Evolutionary conservation across 2,329 filamentous ascomycete species (phyloP).

Genomic region (Xylaria sp.): DNA sequence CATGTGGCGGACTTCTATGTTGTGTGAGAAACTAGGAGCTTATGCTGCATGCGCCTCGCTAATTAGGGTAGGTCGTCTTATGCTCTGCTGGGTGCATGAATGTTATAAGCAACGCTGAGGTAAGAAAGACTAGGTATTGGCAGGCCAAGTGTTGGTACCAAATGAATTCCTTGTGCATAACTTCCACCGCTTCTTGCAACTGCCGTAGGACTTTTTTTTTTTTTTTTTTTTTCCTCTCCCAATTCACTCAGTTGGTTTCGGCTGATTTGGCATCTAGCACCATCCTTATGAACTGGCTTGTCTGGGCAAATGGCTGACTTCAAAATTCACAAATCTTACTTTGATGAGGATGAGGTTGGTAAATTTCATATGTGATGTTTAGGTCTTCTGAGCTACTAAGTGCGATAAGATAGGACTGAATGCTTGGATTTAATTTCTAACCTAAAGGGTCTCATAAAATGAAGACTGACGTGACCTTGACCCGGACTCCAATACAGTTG

Average conservation of each 20-base stretch:
- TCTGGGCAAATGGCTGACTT: neutral
- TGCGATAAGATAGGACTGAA: conserved; percentile 1
- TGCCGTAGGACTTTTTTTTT: neutral
- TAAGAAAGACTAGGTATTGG: conserved; percentile 8
- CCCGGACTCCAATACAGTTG: conserved; percentile 21
- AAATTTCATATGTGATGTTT: neutral
- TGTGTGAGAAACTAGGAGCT: neutral
- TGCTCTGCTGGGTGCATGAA: neutral
- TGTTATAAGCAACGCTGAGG: conserved; percentile 7
- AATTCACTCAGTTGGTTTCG: neutral
- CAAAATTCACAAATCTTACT: neutral
- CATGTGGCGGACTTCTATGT: neutral
- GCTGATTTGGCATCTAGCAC: neutral
- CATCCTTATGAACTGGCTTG: neutral
- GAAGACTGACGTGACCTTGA: conserved; percentile 4
- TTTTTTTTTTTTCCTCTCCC: neutral
- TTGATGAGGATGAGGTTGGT: neutral
- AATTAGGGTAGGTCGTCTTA: conserved; percentile 5
- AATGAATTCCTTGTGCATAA: neutral
- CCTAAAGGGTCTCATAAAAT: neutral
- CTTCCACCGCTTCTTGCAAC: conserved; percentile 7
- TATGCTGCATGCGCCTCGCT: conserved; percentile 4
- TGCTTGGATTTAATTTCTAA: conserved; percentile 11
- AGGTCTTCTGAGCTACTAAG: neutral
- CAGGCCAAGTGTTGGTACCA: neutral